These are phyloP conservation scores for Salvia miltiorrhiza DNA, from an alignment of 257 asterid genomes.

Conservation along the genomic window DNA sequence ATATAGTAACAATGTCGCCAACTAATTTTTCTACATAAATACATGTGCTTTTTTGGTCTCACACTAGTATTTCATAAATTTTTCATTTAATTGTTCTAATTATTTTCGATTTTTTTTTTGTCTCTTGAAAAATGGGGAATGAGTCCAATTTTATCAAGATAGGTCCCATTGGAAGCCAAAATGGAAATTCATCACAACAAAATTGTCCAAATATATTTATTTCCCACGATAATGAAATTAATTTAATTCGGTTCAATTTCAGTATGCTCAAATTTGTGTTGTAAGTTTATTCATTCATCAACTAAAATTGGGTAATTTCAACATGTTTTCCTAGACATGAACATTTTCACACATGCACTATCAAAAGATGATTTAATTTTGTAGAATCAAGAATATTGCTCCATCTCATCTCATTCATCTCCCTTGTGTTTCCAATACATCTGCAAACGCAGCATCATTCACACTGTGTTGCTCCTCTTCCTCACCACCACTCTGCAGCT, in stretches of 20 bases:
- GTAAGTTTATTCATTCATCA: too few relatives aligned
- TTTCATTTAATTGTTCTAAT: not conserved
- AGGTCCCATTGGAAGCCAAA: slow-evolving; percentile 32
- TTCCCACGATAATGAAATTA: slow-evolving; percentile 32
- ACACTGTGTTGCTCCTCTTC: slow-evolving; percentile 19
- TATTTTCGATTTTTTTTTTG: not conserved
- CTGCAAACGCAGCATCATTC: slow-evolving; percentile 6
- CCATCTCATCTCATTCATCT: too few relatives aligned
- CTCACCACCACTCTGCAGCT: slow-evolving; percentile 38
- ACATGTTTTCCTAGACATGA: too few relatives aligned
- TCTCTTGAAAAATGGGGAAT: slow-evolving; percentile 23
- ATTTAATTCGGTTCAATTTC: too few relatives aligned
- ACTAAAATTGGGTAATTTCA: too few relatives aligned
- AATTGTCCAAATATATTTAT: slow-evolving; percentile 36
- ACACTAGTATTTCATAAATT: not conserved
- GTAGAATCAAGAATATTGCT: too few relatives aligned
- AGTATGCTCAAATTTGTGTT: too few relatives aligned
- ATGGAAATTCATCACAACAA: slow-evolving; percentile 8
- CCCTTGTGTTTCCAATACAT: slow-evolving; percentile 9
- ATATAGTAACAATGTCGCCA: not conserved
- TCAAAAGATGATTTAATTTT: too few relatives aligned
- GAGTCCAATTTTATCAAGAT: slow-evolving; percentile 26
- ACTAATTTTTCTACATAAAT: not conserved
- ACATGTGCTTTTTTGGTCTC: not conserved
- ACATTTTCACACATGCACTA: too few relatives aligned